Evolutionary conservation across 176 grass and related monocot species (phyloP).

Genomic region (Aegilops longissima): DNA sequence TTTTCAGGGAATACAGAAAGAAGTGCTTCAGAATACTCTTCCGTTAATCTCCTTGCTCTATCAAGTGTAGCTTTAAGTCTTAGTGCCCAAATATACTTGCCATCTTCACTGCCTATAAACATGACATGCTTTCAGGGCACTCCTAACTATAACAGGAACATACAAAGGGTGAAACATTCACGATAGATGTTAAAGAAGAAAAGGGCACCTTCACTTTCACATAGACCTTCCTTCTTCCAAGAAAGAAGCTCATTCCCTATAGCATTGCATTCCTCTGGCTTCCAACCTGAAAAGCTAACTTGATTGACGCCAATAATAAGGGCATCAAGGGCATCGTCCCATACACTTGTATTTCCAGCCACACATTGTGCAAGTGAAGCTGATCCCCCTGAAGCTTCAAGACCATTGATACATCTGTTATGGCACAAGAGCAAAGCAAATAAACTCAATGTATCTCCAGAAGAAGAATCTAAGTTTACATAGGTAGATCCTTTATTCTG

Average conservation of each 20-base stretch:
- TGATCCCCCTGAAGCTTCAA: slow-evolving; percentile 77
- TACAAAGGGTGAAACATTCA: neutral
- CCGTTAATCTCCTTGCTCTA: slow-evolving; percentile 85
- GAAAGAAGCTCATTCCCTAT: slow-evolving; percentile 79
- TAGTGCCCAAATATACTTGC: slow-evolving; percentile 80
- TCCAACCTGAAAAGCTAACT: slow-evolving; percentile 87
- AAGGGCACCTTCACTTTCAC: slow-evolving; percentile 71
- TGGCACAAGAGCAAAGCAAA: slow-evolving; percentile 20
- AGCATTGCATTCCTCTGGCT: slow-evolving; percentile 70
- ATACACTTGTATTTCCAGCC: slow-evolving; percentile 52
- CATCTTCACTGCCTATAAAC: slow-evolving; percentile 72
- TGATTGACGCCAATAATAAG: slow-evolving; percentile 75
- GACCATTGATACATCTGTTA: slow-evolving; percentile 68
- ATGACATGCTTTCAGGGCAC: slow-evolving; percentile 29
- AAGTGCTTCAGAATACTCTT: slow-evolving; percentile 92
- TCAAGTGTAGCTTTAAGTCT: slow-evolving; percentile 95
- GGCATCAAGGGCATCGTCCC: slow-evolving; percentile 71
- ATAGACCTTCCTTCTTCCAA: slow-evolving; percentile 80
- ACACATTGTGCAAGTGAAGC: slow-evolving; percentile 62
- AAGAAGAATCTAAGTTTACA: neutral
- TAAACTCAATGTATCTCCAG: neutral
- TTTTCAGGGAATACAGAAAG: slow-evolving; percentile 90
- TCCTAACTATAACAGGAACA: neutral
- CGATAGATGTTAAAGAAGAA: slow-evolving; percentile 15
- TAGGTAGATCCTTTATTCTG: neutral